Base-by-base conservation (phyloP, 306 rosid species). In the Arachis hypogaea region DNA sequence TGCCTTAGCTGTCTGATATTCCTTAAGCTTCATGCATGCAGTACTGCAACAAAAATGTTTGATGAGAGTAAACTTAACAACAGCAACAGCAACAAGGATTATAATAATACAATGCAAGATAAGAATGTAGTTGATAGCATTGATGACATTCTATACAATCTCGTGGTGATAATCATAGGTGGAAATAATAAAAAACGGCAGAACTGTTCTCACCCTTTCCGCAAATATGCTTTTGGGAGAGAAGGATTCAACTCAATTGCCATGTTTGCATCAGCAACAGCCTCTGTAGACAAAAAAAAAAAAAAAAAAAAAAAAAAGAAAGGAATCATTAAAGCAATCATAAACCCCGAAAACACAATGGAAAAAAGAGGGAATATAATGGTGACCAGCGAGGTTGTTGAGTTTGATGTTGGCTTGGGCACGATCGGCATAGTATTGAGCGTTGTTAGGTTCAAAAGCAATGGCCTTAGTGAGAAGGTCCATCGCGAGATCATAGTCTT, bases 401-500 rank as follows among this genome's bases (percentile, higher is more conserved):
- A 84, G 80, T 73, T 92, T 92, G 87, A 92, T 84, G 80, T 92
- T 83, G 78, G 92, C 97, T 81, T 92, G 97, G 11, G 97, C 91
- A 18, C 97, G 97, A 77, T 89, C 86, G 9, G 80, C 74, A 52
- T 47, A 84, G 18, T 84, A 86, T 40, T 81, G 87, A 9, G 96
- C 78, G 82, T 62, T 82, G 8, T 43, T 66, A 56, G 95, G 91
- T 82, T 49, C 65, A 55, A 85, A 72, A 14, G 50, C 47, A 59
- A 89, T 86, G 60, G 91, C 95, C 59, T 87, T 85, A 38, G 86
- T 62, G 75, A 70, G 80, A 68, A 87, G 86, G 18, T 86, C 86
- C 2, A 40, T 80, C 62, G 95, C 89, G 10, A 89, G 85, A 50
- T 85, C 83, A 81, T 84, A 87, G 83, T 92, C 86, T 71, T 92